phyloP scores from a whole-genome alignment of 164 flowering plant species.

The Liriodendron chinense region DNA sequence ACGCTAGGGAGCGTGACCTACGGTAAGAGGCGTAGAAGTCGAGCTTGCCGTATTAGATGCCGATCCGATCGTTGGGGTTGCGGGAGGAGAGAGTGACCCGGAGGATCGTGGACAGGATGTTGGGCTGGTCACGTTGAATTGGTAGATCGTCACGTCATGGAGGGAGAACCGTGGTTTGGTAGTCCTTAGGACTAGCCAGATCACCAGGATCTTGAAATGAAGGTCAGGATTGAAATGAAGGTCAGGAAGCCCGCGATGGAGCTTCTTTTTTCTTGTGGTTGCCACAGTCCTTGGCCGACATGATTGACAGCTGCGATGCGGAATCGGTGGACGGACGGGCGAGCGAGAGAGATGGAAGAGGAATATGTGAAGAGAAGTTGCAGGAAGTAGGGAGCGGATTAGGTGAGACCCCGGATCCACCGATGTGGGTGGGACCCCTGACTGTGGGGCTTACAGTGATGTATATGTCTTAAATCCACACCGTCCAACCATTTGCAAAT shows the following conservation, averaged over 20 bases:
- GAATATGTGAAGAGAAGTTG: not conserved
- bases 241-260: slow-evolving; percentile 1
- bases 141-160: slow-evolving; percentile 15
- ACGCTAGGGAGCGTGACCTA: slow-evolving; percentile 8
- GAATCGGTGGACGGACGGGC: too few species aligned
- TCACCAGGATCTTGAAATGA: slow-evolving; percentile 9
- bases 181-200: slow-evolving; percentile 18
- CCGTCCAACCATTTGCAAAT: too few species aligned
- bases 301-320: not conserved
- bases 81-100: slow-evolving; percentile 12
- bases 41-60: slow-evolving; percentile 18
- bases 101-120: slow-evolving; percentile 8
- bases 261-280: not conserved
- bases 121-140: slow-evolving; percentile 12
- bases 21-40: slow-evolving; percentile 13
- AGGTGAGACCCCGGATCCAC: too few species aligned
- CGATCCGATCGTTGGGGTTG: slow-evolving; percentile 20
- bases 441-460: too few species aligned
- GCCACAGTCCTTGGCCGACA: slow-evolving; percentile 13
- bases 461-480: too few species aligned
- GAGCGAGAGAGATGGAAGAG: not conserved
- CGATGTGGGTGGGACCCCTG: too few species aligned
- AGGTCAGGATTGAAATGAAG: slow-evolving; percentile 11
- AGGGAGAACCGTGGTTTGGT: slow-evolving; percentile 15
- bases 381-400: too few species aligned